Evolutionary conservation across 2,329 filamentous ascomycete genomes (phyloP).

Genomic region (Macrophomina tecta): DNA sequence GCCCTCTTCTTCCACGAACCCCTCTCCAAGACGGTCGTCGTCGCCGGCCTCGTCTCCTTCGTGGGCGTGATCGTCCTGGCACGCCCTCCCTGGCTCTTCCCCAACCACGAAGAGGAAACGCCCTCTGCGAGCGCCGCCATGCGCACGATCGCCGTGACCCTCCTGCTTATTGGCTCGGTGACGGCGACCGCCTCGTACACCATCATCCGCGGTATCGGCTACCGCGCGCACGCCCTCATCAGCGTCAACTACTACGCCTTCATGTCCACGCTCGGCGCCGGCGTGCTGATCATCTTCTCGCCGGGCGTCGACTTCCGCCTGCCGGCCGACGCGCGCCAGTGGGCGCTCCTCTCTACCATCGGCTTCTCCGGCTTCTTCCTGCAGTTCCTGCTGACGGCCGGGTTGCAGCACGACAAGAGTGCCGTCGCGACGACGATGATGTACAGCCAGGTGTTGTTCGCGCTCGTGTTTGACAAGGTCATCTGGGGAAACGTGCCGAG

Average conservation of each 20-base stretch:
- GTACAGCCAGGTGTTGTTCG: constrained; percentile 71
- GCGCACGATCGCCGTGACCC: constrained; percentile 69
- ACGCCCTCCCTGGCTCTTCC: constrained; percentile 65
- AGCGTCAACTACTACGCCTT: constrained; percentile 81
- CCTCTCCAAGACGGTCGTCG: constrained; percentile 76
- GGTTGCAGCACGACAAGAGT: constrained; percentile 71
- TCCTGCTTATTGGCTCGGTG: constrained; percentile 75
- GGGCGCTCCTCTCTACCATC: constrained; percentile 70
- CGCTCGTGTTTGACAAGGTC: constrained; percentile 65
- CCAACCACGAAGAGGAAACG: constrained; percentile 35
- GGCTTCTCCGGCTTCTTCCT: constrained; percentile 76
- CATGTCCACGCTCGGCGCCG: constrained; percentile 70
- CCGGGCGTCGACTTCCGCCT: constrained; percentile 63
- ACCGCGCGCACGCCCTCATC: constrained; percentile 76
- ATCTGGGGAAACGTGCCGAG: constrained; percentile 53
- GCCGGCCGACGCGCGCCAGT: constrained; percentile 61
- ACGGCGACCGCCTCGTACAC: constrained; percentile 76
- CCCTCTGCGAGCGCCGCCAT: constrained; percentile 60
- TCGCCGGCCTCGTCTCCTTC: constrained; percentile 75
- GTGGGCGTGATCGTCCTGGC: constrained; percentile 82
- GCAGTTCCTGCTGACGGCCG: constrained; percentile 80
- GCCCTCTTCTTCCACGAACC: constrained; percentile 75
- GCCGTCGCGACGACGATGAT: constrained; percentile 66
- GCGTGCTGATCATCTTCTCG: constrained; percentile 60
- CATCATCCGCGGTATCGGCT: constrained; percentile 77